Conservation (phyloP, 345 rosid genomes). For the Mangifera indica region DNA sequence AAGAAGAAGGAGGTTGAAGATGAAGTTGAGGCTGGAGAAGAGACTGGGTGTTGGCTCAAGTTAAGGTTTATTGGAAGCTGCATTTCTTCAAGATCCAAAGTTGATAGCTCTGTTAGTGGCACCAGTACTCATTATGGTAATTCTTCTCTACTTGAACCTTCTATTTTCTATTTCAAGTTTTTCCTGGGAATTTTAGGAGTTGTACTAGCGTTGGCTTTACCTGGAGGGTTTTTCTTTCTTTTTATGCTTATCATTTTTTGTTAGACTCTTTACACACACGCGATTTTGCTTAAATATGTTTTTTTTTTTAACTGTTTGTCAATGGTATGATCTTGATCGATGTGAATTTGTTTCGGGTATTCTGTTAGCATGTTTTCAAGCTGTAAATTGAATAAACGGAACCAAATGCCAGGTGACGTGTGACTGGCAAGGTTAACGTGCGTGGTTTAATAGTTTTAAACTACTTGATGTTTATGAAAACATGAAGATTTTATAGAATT, state of each 20-base stretch:
- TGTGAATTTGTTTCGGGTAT: background rate
- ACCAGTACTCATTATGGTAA: slow-evolving; percentile 48
- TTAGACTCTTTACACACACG: background rate
- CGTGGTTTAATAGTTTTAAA: background rate
- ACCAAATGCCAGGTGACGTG: background rate
- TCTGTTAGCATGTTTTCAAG: slow-evolving; percentile 1
- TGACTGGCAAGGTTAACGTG: background rate
- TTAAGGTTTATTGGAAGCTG: slow-evolving; percentile 58
- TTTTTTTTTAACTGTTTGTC: background rate
- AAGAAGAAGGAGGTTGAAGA: slow-evolving; percentile 41
- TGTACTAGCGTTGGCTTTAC: background rate
- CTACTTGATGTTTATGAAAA: background rate
- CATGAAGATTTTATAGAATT: background rate
- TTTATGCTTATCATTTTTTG: background rate
- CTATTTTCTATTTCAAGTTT: background rate
- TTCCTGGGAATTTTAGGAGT: background rate
- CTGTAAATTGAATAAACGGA: slow-evolving; percentile 6
- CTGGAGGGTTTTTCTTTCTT: background rate
- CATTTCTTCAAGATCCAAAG: slow-evolving; percentile 73
- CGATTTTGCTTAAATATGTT: background rate
- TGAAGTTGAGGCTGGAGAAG: slow-evolving; percentile 36
- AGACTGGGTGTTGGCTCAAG: slow-evolving; percentile 70
- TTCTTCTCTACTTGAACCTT: slow-evolving; percentile 10
- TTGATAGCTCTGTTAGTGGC: slow-evolving; percentile 65
- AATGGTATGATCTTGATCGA: slow-evolving; percentile 4